Conservation (phyloP, 805 yeast species). For the Komagataella phaffii region DNA sequence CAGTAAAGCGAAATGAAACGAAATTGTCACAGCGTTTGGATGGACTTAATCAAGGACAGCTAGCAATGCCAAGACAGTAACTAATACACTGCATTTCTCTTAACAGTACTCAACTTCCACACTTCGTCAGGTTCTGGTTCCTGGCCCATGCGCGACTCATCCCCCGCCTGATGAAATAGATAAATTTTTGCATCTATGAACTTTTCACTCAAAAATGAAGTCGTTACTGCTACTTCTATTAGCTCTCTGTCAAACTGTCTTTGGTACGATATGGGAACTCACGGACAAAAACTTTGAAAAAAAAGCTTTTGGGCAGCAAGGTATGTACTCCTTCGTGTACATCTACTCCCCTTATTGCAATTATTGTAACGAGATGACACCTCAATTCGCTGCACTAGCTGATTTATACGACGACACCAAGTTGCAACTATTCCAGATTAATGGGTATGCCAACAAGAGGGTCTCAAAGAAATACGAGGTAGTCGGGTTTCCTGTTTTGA, state of each 20-base stretch:
- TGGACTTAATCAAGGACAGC: too few species aligned
- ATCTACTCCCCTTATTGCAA: slow-evolving; percentile 28
- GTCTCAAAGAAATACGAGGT: slow-evolving; percentile 26
- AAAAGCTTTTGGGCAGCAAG: slow-evolving; percentile 1
- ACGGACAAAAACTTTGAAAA: slow-evolving; percentile 1
- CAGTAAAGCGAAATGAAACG: too few species aligned
- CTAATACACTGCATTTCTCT: too few species aligned
- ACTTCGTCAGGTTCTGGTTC: too few species aligned
- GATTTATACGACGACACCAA: slow-evolving; percentile 24
- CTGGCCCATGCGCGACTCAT: not conserved
- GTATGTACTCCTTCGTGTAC: slow-evolving; percentile 2
- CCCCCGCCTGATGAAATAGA: not conserved
- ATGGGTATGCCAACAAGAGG: slow-evolving; percentile 19
- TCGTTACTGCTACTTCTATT: not conserved
- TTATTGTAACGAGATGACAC: slow-evolving; percentile 31
- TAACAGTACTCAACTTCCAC: too few species aligned
- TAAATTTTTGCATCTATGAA: not conserved
- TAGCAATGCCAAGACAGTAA: too few species aligned
- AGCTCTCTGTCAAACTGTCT: not conserved
- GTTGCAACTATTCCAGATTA: slow-evolving; percentile 21
- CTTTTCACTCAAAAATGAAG: not conserved
- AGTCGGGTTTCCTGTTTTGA: slow-evolving; percentile 33
- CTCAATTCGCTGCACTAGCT: slow-evolving; percentile 28
- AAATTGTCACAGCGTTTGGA: too few species aligned
- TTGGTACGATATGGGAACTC: not conserved